phyloP scores from a whole-genome alignment of 805 yeast species.

The Suhomyces xylopsoci region DNA sequence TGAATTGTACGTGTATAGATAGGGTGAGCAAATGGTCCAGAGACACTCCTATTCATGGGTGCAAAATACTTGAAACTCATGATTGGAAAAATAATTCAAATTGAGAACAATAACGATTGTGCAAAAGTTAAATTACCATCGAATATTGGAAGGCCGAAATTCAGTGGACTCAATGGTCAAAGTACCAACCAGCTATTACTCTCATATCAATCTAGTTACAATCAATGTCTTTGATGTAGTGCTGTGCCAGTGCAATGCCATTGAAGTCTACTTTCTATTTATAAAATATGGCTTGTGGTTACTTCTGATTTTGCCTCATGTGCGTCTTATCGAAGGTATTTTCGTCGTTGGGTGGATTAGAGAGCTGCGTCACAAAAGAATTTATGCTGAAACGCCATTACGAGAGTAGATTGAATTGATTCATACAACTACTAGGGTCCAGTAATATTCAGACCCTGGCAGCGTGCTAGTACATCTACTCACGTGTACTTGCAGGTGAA shows the following conservation, averaged over 20 bases:
- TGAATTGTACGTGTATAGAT: not conserved
- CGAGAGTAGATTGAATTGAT: not conserved
- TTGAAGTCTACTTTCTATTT: not conserved
- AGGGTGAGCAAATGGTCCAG: not conserved
- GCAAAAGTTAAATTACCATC: not conserved
- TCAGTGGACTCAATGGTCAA: no score
- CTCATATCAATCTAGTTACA: not conserved
- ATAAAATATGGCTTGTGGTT: not conserved
- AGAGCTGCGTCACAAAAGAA: not conserved
- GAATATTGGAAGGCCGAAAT: not conserved
- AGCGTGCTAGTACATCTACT: not conserved
- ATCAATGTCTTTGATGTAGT: no score
- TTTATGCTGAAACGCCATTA: not conserved
- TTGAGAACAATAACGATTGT: not conserved
- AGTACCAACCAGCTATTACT: no score
- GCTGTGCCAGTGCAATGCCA: not conserved
- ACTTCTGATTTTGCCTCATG: not conserved
- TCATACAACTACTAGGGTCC: not conserved
- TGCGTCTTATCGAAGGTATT: not conserved
- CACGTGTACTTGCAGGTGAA: not conserved
- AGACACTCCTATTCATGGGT: not conserved
- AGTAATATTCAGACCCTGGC: no score
- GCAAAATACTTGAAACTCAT: not conserved
- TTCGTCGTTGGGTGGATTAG: not conserved
- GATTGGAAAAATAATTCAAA: not conserved